A percentile compares a stretch with the other conserved stretches of the same genome.
phyloP scores from a whole-genome alignment of 2,329 filamentous ascomycete genomes.

The Diplodia seriata region DNA sequence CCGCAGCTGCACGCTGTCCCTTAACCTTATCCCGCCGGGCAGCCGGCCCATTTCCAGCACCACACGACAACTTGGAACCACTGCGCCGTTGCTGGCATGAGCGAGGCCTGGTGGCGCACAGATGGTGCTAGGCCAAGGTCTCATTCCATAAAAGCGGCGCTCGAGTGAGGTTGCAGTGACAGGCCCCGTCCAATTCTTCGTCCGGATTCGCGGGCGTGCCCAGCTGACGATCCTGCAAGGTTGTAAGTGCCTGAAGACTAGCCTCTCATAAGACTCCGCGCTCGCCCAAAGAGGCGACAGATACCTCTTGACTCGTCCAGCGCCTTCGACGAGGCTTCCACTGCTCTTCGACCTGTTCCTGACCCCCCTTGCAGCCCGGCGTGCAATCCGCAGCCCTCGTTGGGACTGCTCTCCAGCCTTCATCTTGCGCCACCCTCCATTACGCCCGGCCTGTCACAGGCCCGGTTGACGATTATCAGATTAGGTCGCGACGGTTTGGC shows the following conservation, averaged over 20 bases:
- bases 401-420: constrained; percentile 36
- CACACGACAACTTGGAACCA: neutral
- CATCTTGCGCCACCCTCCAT: constrained; percentile 36
- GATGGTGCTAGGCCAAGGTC: constrained; percentile 42
- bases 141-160: constrained; percentile 42
- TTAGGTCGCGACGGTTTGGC: constrained; percentile 34
- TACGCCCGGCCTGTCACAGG: constrained; percentile 35
- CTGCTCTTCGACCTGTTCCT: constrained; percentile 32
- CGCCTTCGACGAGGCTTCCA: constrained; percentile 34
- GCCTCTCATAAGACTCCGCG: constrained; percentile 11
- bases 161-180: constrained; percentile 45
- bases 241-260: constrained; percentile 32
- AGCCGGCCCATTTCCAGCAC: constrained; percentile 7
- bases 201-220: constrained; percentile 35
- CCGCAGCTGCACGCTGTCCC: constrained; percentile 6
- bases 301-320: constrained; percentile 19
- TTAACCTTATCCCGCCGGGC: constrained; percentile 16
- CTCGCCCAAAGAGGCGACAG: neutral
- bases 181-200: constrained; percentile 36
- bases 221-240: constrained; percentile 41
- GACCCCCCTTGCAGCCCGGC: constrained; percentile 42
- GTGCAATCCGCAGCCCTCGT: constrained; percentile 40
- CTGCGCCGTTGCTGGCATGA: constrained; percentile 29
- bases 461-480: constrained; percentile 33
- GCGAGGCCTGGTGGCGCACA: constrained; percentile 36